Evolutionary conservation across 1,284 basidiomycete species (phyloP).

Genomic region (Tilletia caries): DNA sequence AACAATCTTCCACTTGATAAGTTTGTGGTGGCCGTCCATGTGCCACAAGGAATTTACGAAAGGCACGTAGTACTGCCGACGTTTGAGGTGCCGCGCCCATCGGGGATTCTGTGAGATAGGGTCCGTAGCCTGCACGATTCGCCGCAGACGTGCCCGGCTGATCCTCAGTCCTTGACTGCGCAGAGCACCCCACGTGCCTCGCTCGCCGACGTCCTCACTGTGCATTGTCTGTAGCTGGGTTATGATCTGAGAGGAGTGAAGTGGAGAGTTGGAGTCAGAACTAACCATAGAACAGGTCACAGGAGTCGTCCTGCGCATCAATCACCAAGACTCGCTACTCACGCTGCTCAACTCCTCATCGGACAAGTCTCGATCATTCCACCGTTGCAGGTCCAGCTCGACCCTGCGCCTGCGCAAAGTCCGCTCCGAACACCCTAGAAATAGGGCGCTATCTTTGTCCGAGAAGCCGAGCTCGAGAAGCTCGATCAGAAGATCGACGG

Average conservation of each 20-base stretch:
- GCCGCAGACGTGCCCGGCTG: background rate
- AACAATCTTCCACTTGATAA: constrained; percentile 59
- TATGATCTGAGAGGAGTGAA: background rate
- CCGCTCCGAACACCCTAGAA: background rate
- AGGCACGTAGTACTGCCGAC: background rate
- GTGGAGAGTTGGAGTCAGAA: background rate
- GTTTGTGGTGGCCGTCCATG: constrained; percentile 2
- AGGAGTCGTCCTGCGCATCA: background rate
- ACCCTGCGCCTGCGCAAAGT: background rate
- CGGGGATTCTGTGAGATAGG: background rate
- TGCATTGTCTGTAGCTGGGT: background rate
- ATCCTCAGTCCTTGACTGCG: background rate
- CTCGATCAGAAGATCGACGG: background rate
- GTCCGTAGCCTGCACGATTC: background rate
- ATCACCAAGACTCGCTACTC: background rate
- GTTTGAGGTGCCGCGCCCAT: background rate
- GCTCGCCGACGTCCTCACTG: background rate
- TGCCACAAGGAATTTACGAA: constrained; percentile 2
- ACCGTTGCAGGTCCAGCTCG: background rate
- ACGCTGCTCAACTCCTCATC: background rate
- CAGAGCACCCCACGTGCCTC: background rate
- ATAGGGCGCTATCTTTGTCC: background rate
- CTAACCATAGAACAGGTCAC: background rate
- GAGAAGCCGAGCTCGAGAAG: background rate
- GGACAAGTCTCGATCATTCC: background rate